Evolutionary conservation across 1,284 basidiomycete genomes (phyloP), one percentile per base, ranked within the genome.

Genomic region (Tremellales sp.): DNA sequence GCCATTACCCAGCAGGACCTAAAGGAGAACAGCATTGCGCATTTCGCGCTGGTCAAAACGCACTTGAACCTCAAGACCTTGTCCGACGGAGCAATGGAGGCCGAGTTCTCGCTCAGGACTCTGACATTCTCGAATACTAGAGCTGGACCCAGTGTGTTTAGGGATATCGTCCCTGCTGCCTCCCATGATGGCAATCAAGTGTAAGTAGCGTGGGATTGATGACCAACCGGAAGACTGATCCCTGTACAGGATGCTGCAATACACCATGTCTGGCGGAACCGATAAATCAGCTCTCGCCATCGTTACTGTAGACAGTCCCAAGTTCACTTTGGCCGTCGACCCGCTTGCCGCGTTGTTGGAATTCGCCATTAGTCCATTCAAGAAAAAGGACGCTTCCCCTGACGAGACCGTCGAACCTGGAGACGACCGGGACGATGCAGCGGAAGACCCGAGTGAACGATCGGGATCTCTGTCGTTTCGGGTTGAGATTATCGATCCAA

Each of bases 151-250:
- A 87, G 89, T 16, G 86, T 83, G 62, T 97, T 94, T 76, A 81
- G 94, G 39, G 94, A 98, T 67, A 93, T 98, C 50, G 87, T 98
- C 51, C 95, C 95, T 1, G 85, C 90, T 12, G 86, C 89, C 25
- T 79, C 84, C 52, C 89, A 97, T 64, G 82, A 87, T 54, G 82
- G 91, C 25, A 91, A 97, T 59, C 95, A 75, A 61, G 86, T 98
- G 71, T 71, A 43, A 57, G 69, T 61, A 10, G 18, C 47, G 31
- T 14, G n/a, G 16, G 13, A 19, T 6, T 25, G 13, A 4, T 25
- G n/a, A n/a, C n/a, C n/a, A n/a, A n/a, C n/a, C n/a, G n/a, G n/a
- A n/a, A 39, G 25, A 40, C 47, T 47, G 34, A 47, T 39, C n/a
- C 47, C 26, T 16, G 24, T n/a, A 7, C 40, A 71, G 69, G 65